Conservation (phyloP, 768 basidiomycete species). For the Cystofilobasidium bisporidii region DNA sequence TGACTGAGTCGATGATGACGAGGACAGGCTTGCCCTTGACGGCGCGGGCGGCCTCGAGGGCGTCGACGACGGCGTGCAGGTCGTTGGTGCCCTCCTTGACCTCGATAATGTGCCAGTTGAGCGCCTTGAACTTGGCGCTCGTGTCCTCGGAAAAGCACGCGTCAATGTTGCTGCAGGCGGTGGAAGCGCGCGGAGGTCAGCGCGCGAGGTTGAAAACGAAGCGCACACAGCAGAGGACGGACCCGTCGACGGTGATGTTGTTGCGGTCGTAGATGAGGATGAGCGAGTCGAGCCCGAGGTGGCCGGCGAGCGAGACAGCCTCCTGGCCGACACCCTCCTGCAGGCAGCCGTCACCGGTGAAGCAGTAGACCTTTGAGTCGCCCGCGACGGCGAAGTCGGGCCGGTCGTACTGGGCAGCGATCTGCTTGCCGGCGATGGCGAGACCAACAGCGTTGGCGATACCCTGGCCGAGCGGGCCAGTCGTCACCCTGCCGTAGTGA, state of each 20-base stretch:
- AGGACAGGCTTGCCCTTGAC: slow-evolving; percentile 37
- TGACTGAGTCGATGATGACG: slow-evolving; percentile 39
- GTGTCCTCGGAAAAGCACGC: slow-evolving; percentile 40
- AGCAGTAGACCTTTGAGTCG: slow-evolving; percentile 36
- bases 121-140: slow-evolving; percentile 35
- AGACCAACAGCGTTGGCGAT: slow-evolving; percentile 39
- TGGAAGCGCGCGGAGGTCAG: too few species aligned
- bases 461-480: slow-evolving; percentile 39
- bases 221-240: neutral
- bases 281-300: slow-evolving; percentile 38
- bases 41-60: slow-evolving; percentile 35
- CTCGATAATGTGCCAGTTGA: slow-evolving; percentile 37
- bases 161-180: slow-evolving; percentile 31
- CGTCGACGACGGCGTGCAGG: slow-evolving; percentile 35
- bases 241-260: slow-evolving; percentile 37
- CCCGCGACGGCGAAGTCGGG: slow-evolving; percentile 32
- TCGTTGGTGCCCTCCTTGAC: slow-evolving; percentile 38
- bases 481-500: slow-evolving; percentile 36
- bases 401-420: slow-evolving; percentile 36
- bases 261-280: slow-evolving; percentile 40
- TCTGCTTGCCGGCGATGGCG: slow-evolving; percentile 37
- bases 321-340: slow-evolving; percentile 41
- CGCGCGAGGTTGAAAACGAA: too few species aligned
- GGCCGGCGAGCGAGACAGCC: slow-evolving; percentile 38
- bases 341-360: slow-evolving; percentile 40